Conservation (phyloP, 169 alveolate species). For the Plasmodium blacklocki region DNA sequence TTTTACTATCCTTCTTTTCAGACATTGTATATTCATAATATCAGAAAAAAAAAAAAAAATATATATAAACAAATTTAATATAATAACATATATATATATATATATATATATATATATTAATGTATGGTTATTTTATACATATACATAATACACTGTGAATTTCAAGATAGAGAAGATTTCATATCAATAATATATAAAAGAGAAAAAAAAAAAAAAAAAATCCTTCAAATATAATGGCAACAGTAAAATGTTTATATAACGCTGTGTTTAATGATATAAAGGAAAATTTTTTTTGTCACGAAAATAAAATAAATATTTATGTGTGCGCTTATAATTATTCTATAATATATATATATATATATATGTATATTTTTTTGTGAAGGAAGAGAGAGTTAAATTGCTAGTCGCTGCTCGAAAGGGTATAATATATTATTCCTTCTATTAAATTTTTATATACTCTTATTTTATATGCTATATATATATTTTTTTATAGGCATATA, state of each 20-base stretch:
- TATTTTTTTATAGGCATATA: slow-evolving; percentile 34
- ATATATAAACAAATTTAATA: neutral
- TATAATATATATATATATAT: neutral
- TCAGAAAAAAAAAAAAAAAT: neutral
- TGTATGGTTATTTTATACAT: neutral
- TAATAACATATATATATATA: neutral
- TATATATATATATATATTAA: neutral
- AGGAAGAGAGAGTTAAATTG: slow-evolving; percentile 76
- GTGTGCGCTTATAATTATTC: no score
- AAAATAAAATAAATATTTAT: no score
- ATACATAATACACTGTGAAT: no score
- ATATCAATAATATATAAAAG: slow-evolving; percentile 1
- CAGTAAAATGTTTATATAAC: no score
- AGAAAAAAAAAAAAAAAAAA: slow-evolving; percentile 19
- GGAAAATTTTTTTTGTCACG: no score
- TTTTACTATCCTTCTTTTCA: slow-evolving; percentile 17
- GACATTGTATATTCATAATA: slow-evolving; percentile 13
- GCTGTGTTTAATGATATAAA: no score
- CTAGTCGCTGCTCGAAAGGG: slow-evolving; percentile 71
- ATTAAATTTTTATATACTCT: neutral
- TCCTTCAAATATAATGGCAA: no score
- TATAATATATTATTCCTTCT: slow-evolving; percentile 1
- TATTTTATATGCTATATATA: neutral
- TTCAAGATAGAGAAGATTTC: neutral
- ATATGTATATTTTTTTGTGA: neutral